Evolutionary conservation across 768 basidiomycete species (phyloP).

Genomic region (Trametes cubensis): DNA sequence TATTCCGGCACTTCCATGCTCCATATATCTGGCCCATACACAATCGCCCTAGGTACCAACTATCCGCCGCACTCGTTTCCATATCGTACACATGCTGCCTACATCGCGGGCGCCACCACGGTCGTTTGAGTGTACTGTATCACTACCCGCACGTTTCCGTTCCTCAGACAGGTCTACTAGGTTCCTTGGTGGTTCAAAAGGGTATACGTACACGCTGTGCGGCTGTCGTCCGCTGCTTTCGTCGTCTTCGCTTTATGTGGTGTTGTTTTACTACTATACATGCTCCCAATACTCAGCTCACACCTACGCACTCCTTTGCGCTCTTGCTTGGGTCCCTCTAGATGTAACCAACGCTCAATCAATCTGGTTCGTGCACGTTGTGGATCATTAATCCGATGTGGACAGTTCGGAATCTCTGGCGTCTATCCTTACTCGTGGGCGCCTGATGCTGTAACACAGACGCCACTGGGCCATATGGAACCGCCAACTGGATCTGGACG

Average conservation of each 20-base stretch:
- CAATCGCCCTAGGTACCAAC: neutral
- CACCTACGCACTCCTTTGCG: neutral
- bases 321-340: conserved; percentile 2
- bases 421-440: no score
- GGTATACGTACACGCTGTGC: conserved; percentile 15
- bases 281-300: neutral
- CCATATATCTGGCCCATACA: neutral
- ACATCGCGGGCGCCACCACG: conserved; percentile 13
- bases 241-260: neutral
- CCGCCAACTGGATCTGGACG: no score
- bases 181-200: conserved; percentile 10
- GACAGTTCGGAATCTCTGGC: no score
- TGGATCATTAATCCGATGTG: no score
- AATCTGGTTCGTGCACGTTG: no score
- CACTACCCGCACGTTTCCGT: conserved; percentile 16
- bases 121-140: conserved; percentile 24
- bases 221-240: conserved; percentile 13
- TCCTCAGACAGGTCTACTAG: conserved; percentile 3
- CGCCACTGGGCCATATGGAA: no score
- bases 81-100: conserved; percentile 9
- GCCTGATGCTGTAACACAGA: no score
- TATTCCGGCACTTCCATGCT: neutral
- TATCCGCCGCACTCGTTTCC: neutral
- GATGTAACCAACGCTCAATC: neutral
- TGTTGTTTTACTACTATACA: conserved; percentile 15